Evolutionary conservation across 805 yeast genomes (phyloP).

Genomic region (Tetrapisispora namnaoensis): DNA sequence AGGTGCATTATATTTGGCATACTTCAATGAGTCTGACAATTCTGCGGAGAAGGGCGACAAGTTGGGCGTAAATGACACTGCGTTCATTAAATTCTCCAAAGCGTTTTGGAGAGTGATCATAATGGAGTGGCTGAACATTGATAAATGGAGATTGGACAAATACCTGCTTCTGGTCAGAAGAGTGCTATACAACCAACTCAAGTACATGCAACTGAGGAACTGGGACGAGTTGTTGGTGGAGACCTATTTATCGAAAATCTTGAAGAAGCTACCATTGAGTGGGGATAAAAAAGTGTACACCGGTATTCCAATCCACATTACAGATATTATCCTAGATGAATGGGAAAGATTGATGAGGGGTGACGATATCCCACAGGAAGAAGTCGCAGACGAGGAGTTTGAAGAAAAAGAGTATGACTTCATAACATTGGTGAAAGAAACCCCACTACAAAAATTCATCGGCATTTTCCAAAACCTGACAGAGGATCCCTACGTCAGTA

Average conservation of each 20-base stretch:
- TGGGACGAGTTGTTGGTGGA: conserved; percentile 47
- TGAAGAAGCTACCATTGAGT: conserved; percentile 40
- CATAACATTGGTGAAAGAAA: conserved; percentile 29
- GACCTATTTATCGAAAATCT: conserved; percentile 36
- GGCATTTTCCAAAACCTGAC: conserved; percentile 50
- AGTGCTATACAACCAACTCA: conserved; percentile 55
- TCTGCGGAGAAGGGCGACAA: conserved; percentile 5
- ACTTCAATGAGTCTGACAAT: conserved; percentile 26
- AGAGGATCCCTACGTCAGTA: conserved; percentile 39
- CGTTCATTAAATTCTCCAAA: conserved; percentile 43
- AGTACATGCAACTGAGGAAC: conserved; percentile 39
- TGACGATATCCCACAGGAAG: conserved; percentile 38
- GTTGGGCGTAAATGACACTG: conserved; percentile 20
- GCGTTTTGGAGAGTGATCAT: conserved; percentile 77
- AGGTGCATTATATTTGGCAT: conserved; percentile 37
- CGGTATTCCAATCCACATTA: conserved; percentile 74
- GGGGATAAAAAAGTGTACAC: conserved; percentile 53
- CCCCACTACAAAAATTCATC: conserved; percentile 49
- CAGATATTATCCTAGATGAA: conserved; percentile 80
- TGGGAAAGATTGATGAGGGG: conserved; percentile 55
- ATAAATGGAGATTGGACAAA: conserved; percentile 79
- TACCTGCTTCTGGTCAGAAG: conserved; percentile 73
- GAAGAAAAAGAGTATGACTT: conserved; percentile 29
- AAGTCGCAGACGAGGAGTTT: conserved; percentile 33
- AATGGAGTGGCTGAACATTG: conserved; percentile 77